Conservation (phyloP, 768 basidiomycete species). For the Asterophora parasitica region DNA sequence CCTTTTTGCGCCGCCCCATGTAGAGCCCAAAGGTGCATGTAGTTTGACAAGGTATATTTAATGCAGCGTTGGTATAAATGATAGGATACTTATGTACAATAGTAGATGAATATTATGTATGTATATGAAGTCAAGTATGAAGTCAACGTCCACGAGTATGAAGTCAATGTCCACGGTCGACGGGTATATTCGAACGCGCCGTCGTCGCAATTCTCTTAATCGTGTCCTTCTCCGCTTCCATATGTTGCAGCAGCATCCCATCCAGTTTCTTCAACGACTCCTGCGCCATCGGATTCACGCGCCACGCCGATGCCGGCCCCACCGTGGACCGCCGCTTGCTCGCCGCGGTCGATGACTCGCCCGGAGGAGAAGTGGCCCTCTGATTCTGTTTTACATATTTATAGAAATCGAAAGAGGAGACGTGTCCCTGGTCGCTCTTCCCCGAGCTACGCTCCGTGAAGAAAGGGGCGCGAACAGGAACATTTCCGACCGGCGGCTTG, state of each 20-base stretch:
- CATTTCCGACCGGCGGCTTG: constrained; percentile 50
- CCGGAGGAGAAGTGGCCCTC: constrained; percentile 7
- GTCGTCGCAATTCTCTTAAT: constrained; percentile 69
- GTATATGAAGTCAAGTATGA: constrained; percentile 8
- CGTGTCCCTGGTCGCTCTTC: constrained; percentile 33
- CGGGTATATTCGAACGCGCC: constrained; percentile 20
- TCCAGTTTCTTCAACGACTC: constrained; percentile 66
- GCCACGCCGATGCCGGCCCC: constrained; percentile 28
- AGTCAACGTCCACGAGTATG: constrained; percentile 13
- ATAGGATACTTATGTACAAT: constrained; percentile 4
- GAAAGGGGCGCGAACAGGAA: constrained; percentile 38
- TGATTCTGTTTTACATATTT: constrained; percentile 42
- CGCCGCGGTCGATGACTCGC: constrained; percentile 10
- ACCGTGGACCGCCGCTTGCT: constrained; percentile 25
- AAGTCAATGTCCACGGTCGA: constrained; percentile 15
- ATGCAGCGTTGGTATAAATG: constrained; percentile 21
- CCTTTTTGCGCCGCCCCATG: too few species aligned
- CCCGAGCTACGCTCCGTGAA: constrained; percentile 42
- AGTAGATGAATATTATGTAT: background rate
- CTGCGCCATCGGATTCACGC: constrained; percentile 37
- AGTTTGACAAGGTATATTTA: constrained; percentile 20
- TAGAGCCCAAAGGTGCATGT: too few species aligned
- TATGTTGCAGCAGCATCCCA: constrained; percentile 77
- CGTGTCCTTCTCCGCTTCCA: constrained; percentile 78
- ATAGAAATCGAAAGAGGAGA: constrained; percentile 41